A percentile compares a stretch with the other conserved stretches of the same genome.
Evolutionary conservation across 495 filamentous ascomycete genomes (phyloP).

Genomic region (Aspergillus cavernicola): DNA sequence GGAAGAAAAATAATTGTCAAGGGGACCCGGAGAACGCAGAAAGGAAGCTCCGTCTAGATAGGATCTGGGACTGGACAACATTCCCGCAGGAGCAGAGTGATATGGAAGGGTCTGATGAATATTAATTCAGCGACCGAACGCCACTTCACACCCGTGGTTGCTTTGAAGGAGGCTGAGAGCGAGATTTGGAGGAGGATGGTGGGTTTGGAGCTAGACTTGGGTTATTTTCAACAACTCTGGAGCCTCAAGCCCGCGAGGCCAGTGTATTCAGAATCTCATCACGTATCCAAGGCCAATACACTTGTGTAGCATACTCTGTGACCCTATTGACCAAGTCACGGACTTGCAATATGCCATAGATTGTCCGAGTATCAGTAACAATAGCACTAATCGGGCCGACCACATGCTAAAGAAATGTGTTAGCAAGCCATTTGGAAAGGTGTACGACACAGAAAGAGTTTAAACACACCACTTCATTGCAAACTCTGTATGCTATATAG

Average conservation of each 20-base stretch:
- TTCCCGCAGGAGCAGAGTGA: conserved; percentile 9
- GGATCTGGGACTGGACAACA: conserved; percentile 10
- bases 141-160: conserved; percentile 8
- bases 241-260: too few species aligned
- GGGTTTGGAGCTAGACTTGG: too few species aligned
- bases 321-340: neutral
- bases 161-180: conserved; percentile 12
- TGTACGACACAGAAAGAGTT: neutral
- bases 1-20: conserved; percentile 3
- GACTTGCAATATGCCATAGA: neutral
- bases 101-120: conserved; percentile 13
- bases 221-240: too few species aligned
- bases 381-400: neutral
- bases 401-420: neutral
- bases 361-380: conserved; percentile 1
- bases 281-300: conserved; percentile 2
- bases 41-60: conserved; percentile 4
- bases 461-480: neutral
- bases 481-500: neutral
- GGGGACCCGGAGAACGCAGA: conserved; percentile 15
- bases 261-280: neutral
- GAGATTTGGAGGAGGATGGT: neutral
- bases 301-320: neutral
- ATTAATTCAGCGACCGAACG: conserved; percentile 8
- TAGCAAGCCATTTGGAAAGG: neutral